Evolutionary conservation across 495 filamentous ascomycete genomes (phyloP), one percentile per base, ranked within the genome.

Genomic region (Aspergillus nidulans): DNA sequence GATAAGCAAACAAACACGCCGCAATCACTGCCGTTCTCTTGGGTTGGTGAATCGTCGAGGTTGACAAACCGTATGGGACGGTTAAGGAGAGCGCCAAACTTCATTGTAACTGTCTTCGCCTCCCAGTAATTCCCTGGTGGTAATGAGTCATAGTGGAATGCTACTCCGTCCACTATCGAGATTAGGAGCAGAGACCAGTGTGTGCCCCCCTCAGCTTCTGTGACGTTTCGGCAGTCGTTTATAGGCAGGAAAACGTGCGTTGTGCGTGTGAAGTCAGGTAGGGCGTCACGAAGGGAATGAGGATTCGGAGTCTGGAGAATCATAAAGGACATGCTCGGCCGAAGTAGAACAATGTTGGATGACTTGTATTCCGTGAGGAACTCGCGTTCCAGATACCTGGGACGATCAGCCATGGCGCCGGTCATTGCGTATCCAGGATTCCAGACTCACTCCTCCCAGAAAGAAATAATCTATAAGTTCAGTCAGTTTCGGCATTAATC

Each of bases 201-300:
- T 2, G 84, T 86, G 34, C 95, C 95, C 42, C 90, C 90, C 74
- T 97, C 92, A 19, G 91, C 85, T 49, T 85, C 75, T 25, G 76
- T 79, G 47, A 88, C 81, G 56, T 91, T 87, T 9, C 81, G 81
- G 61, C 82, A 87, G 72, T 99, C 92, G 69, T 97, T 99, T 54
- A 99, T 86, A 9, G 95, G 95, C 15, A 97, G 84, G 74, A 99
- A 99, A 66, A 97, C 91, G 70, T 99, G 95, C 2, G 91, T 94
- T 18, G 91, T 88, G 16, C 78, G 78, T 44, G 69, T 66, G 74
- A 98, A 95, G 68, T 95, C 78, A 0, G 74, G 75, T 13, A 77
- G 67, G 0, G 74, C 75, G 47, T 76, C 72, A 52, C 73, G 72
- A 21, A 96, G 84, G 21, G 80, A 83, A 41, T 83, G 77, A 1